Conservation (phyloP, 352 stramenopile genomes). For the Phytophthora tentaculata region DNA sequence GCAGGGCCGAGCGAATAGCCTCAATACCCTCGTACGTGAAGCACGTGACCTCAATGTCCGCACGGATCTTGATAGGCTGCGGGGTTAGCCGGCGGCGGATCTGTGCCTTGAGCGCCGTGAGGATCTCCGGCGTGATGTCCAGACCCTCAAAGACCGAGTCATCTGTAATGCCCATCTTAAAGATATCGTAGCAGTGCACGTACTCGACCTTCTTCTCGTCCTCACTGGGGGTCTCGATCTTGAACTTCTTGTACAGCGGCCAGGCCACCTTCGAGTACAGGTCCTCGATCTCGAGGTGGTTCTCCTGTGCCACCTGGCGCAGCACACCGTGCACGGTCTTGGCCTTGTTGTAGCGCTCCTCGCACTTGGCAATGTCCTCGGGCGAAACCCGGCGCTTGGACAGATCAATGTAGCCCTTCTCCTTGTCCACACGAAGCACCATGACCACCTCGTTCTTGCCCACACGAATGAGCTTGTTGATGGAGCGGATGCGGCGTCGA, state of each 20-base stretch:
- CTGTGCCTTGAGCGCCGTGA: slow-evolving; percentile 94
- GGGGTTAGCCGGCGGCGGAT: slow-evolving; percentile 97
- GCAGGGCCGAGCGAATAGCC: slow-evolving; percentile 96
- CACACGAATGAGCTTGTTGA: slow-evolving; percentile 99
- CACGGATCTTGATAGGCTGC: slow-evolving; percentile 99
- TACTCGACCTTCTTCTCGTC: slow-evolving; percentile 93
- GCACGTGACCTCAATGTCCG: slow-evolving; percentile 99
- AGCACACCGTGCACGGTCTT: slow-evolving; percentile 98
- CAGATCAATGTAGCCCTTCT: slow-evolving; percentile 99
- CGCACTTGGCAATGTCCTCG: slow-evolving; percentile 99
- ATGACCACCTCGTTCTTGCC: slow-evolving; percentile 99
- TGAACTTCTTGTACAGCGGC: slow-evolving; percentile 98
- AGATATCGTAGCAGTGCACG: slow-evolving; percentile 99
- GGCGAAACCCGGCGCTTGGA: slow-evolving; percentile 99
- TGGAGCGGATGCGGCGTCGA: slow-evolving; percentile 98
- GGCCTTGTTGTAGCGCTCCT: slow-evolving; percentile 99
- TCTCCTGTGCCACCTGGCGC: slow-evolving; percentile 87
- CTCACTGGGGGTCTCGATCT: slow-evolving; percentile 80
- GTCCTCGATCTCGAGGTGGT: slow-evolving; percentile 74
- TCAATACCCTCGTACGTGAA: slow-evolving; percentile 99
- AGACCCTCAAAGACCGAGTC: slow-evolving; percentile 88
- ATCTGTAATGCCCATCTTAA: slow-evolving; percentile 97
- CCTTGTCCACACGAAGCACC: slow-evolving; percentile 99
- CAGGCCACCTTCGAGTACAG: slow-evolving; percentile 95
- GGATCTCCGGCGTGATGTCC: slow-evolving; percentile 88